phyloP scores from a whole-genome alignment of 805 yeast species.

The Kazachstania viticola region DNA sequence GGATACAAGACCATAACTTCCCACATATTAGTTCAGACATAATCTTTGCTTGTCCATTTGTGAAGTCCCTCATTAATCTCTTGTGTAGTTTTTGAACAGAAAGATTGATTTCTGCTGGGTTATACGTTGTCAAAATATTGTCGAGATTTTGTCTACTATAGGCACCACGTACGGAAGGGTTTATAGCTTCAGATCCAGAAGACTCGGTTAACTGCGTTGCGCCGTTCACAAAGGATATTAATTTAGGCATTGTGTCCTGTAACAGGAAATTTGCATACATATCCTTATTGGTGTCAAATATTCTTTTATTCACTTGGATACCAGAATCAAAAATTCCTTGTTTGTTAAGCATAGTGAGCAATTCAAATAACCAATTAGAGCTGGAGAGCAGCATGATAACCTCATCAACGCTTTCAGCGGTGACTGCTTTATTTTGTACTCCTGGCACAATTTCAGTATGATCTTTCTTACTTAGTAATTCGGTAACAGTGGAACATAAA shows the following conservation, averaged over 20 bases:
- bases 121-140: constrained; percentile 44
- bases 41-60: constrained; percentile 12
- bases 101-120: constrained; percentile 43
- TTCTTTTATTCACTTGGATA: constrained; percentile 15
- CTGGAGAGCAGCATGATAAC: constrained; percentile 42
- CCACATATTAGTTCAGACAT: constrained; percentile 37
- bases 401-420: constrained; percentile 23
- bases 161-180: constrained; percentile 50
- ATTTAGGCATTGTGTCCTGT: constrained; percentile 50
- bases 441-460: neutral
- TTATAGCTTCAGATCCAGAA: constrained; percentile 19
- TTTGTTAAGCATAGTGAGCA: constrained; percentile 19
- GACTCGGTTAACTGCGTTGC: constrained; percentile 37
- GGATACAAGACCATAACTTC: constrained; percentile 60
- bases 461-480: constrained; percentile 1
- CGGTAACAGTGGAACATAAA: constrained; percentile 3
- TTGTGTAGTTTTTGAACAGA: constrained; percentile 44
- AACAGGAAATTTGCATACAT: constrained; percentile 38
- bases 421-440: constrained; percentile 1
- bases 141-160: constrained; percentile 49
- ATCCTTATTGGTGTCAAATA: constrained; percentile 27
- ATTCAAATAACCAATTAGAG: constrained; percentile 39
- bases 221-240: constrained; percentile 53
- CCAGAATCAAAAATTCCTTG: constrained; percentile 12
- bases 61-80: constrained; percentile 47